Evolutionary conservation across 495 filamentous ascomycete species (phyloP), one percentile per base, ranked within the genome.

Genomic region (Xylaria palmicola): DNA sequence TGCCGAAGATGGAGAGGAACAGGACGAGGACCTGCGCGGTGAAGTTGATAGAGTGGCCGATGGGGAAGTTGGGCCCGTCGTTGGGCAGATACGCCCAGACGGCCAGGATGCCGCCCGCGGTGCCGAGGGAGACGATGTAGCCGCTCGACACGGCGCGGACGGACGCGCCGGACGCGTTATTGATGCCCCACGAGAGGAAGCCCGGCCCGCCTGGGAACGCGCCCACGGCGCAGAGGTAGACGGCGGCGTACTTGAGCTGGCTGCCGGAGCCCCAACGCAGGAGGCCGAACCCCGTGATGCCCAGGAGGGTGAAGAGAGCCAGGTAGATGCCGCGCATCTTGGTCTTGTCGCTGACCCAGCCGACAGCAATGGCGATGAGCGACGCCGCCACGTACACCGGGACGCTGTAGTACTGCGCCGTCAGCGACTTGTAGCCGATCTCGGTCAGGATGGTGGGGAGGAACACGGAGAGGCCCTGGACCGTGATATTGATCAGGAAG

Each of bases 321-420:
- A 79, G 72, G 56, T 73, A 92, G 17, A 91, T 72, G 0, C 90
- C 92, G 27, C 88, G 80, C 68, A 84, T 78, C 27, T 77, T 75
- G 6, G 75, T 80, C 37, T 81, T 79, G 68, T 91, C 88, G 32
- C 82, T 83, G 58, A 77, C 51, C 58, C 77, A 85, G 7, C 83
- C 85, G n/a, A 85, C 72, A n/a, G 56, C 70, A 19, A 89, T 76
- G 10, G 85, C 83, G 5, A 86, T 72, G 7, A 83, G 45, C 44
- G 83, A 84, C 7, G 85, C 81, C 22, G 65, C 66, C 0, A 78
- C 77, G 44, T 85, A 84, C 1, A 80, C 80, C 15, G 80, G 82
- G n/a, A 81, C 78, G 34, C 78, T 78, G 60, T 80, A 74, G 26
- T 82, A 73, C 60, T 81, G 79, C 13, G 78, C 75, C 27, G 71